Percentiles rank a stretch among this genome's conserved stretches.
These are phyloP conservation scores for Decorospora gaudefroyi DNA, from an alignment of 2,329 filamentous ascomycete species.

Conservation along the genomic window DNA sequence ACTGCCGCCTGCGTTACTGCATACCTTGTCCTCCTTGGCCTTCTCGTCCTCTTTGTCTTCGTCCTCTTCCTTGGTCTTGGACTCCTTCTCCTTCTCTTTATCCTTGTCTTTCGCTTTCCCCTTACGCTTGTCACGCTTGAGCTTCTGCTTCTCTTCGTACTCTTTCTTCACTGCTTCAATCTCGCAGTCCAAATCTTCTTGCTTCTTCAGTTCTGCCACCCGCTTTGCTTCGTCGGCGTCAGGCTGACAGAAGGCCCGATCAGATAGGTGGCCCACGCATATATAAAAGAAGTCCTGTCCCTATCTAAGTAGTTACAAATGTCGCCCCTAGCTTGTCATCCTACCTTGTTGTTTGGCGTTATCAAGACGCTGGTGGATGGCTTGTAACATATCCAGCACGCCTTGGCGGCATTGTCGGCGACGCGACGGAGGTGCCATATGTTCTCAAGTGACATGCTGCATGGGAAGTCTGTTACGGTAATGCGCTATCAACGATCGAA, in stretches of 20 bases:
- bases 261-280: slow-evolving; percentile 80
- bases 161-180: slow-evolving; percentile 57
- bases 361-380: slow-evolving; percentile 84
- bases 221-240: slow-evolving; percentile 71
- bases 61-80: slow-evolving; percentile 64
- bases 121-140: slow-evolving; percentile 58
- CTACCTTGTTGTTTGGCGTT: slow-evolving; percentile 85
- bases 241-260: slow-evolving; percentile 74
- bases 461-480: not conserved
- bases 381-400: slow-evolving; percentile 92
- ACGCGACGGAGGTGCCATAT: slow-evolving; percentile 84
- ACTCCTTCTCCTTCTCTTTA: slow-evolving; percentile 64
- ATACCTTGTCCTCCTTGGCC: slow-evolving; percentile 63
- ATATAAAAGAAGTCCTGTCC: slow-evolving; percentile 86
- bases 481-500: not conserved
- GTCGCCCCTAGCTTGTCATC: not conserved
- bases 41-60: slow-evolving; percentile 67
- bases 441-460: slow-evolving; percentile 62
- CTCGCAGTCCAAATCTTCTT: slow-evolving; percentile 55
- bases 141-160: slow-evolving; percentile 59
- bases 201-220: slow-evolving; percentile 58
- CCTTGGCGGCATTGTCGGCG: slow-evolving; percentile 78
- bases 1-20: too few relatives aligned
- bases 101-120: slow-evolving; percentile 59
- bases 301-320: slow-evolving; percentile 3